Evolutionary conservation across 495 filamentous ascomycete genomes (phyloP), one percentile per base, ranked within the genome.

Genomic region (Penicillium samsonianum): DNA sequence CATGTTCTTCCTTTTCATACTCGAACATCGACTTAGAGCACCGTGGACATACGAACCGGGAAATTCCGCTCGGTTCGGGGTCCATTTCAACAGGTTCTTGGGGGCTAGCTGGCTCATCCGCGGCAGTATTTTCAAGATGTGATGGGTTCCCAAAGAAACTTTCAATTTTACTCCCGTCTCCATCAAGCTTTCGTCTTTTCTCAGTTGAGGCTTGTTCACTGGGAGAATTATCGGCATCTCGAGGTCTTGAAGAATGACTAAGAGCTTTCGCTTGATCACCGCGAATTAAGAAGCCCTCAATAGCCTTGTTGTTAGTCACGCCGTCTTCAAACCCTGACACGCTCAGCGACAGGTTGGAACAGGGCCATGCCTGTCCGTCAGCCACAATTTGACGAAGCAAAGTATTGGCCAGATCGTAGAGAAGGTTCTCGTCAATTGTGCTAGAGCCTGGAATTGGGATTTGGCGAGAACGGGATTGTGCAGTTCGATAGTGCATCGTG

Each of bases 251-350:
- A 10, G 45, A 31, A 28, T 67, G 58, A 28, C 49, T 72, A 58
- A 80, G 58, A 28, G 73, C 71, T 67, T 84, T 88, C 22, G 88
- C 89, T 60, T 89, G 85, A 8, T 89, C 84, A 4, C 91, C 91
- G 59, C 88, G 87, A 11, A 96, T 72, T 17, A 98, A 70, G 67
- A 97, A 98, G 3, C 83, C 78, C 31, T 88, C 87, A 59, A 98
- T 98, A 12, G 88, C 90, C 75, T 81, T 84, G 62, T 96, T 98
- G 7, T 90, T 88, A 12, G 75, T 80, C 46, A 92, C 78, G 7
- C 90, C 87, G 60, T 97, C 93, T 71, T 98, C 91, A 57, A 97
- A 97, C 5, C 92, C 91, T 19, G 85, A 84, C 51, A 98, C 90
- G 64, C 86, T 89, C 44, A 98, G 73, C 55, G 87, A 91, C 40